Evolutionary conservation across 495 filamentous ascomycete species (phyloP), one percentile per base, ranked within the genome.

Genomic region (Trichocladium antarcticum): DNA sequence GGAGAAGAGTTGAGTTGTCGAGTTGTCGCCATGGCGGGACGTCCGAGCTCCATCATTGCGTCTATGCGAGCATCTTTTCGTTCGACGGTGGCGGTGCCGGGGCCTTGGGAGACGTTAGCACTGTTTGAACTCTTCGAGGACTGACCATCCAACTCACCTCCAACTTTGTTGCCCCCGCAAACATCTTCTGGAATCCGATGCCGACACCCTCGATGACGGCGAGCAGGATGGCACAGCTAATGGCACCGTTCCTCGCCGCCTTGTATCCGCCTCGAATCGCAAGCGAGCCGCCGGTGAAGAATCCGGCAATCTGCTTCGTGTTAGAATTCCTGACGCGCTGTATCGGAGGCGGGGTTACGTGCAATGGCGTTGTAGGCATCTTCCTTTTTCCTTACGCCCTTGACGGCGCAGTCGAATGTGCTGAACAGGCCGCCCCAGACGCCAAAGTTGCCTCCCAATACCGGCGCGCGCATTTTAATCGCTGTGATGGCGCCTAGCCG

Each of bases 191-290:
- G 74, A 97, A 88, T 12, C 86, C 92, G 60, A 98, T 97, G 53
- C 93, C 90, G 36, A 96, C 92, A 53, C 92, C 92, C 68, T 98
- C 92, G 53, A 98, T 97, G 37, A 98, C 90, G 9, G 84, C 92
- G 15, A 98, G 75, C 61, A 98, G 74, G 47, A 93, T 85, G 36
- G 87, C 92, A 63, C 92, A 96, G 59, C 88, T 87, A 50, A 98
- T 97, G 35, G 93, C 92, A 31, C 85, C 87, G 69, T 97, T 97
- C 52, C 92, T 74, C 16, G 87, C 85, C 31, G 90, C 86, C 68
- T 83, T 86, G 55, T 81, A 76, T 42, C 92, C 93, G 59, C 92
- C 93, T 69, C 92, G 79, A 39, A 96, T 74, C 19, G 92, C 92
- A 16, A 98, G 73, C 12, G 92, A 71, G 55, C 92, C 93, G 59